Base-by-base conservation (phyloP, 2,329 filamentous ascomycete genomes). In the Monosporascus sp. region DNA sequence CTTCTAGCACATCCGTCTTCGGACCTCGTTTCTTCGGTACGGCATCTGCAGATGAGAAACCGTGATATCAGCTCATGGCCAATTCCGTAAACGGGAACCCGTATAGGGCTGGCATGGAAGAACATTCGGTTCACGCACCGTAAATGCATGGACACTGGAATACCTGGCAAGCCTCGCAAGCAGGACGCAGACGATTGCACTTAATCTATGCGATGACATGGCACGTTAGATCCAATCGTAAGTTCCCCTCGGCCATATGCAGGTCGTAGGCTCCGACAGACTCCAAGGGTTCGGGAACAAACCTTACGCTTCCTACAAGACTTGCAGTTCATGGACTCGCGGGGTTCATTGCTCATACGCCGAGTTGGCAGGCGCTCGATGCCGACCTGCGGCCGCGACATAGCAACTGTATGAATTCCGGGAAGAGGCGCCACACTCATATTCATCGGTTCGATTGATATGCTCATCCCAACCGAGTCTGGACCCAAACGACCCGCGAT, bases 281-380 rank as follows among this genome's bases (percentile, higher is more conserved):
- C 48, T 51, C 44, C 36, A 43, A 49, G 16, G 17, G 31, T 9
- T 24, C 31, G 31, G 48, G 59, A 51, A 64, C 75, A 48, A 72
- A 93, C 90, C 86, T 96, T 96, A 75, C 91, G 82, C 73, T 95
- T 95, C 62, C 91, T 84, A 76, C 91, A 96, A 53, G 90, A 94
- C 72, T 96, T 95, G 83, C 91, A 96, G 71, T 96, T 96, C 91
- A 96, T 96, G 36, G 88, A 89, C 76, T 95, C 91, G 52, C 66
- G 64, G 41, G 88, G 89, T 69, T 94, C 88, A 64, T 83, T 87
- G 71, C 80, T 85, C 71, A 84, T 77, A 43, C 87, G 84, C 58
- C 87, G 84, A 52, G 85, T 80, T 26, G 88, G 87, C 60, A 93
- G 76, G 57, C 89, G 84, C 73, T 92, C 87, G 70, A 93, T 93